These are phyloP conservation scores for Citrus medica DNA, from an alignment of 345 rosid species.

Conservation along the genomic window DNA sequence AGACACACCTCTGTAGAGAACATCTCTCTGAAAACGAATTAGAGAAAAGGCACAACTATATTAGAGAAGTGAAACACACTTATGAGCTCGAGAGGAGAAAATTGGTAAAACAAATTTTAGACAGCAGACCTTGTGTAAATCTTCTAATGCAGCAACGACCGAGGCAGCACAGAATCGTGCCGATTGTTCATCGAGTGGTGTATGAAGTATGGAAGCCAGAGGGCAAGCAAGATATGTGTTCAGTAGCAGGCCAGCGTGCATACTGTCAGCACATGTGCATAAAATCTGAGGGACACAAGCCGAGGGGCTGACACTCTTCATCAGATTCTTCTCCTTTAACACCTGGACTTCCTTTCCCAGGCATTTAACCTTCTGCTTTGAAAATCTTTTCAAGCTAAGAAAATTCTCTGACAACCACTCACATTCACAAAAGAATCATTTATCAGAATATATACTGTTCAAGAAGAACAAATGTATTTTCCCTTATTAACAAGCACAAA, in stretches of 20 bases:
- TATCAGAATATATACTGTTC: constrained; percentile 4
- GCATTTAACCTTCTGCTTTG: constrained; percentile 69
- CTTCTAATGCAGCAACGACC: constrained; percentile 66
- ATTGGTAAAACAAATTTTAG: constrained; percentile 9
- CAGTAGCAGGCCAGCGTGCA: constrained; percentile 65
- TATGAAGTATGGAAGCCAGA: constrained; percentile 69
- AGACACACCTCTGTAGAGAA: constrained; percentile 89
- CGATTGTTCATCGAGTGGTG: constrained; percentile 68
- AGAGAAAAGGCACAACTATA: background rate
- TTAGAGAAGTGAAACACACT: background rate
- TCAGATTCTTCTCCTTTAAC: constrained; percentile 71
- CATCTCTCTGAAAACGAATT: constrained; percentile 52
- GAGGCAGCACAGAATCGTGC: constrained; percentile 78
- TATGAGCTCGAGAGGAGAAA: background rate
- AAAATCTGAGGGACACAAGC: constrained; percentile 69
- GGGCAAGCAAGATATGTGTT: constrained; percentile 77
- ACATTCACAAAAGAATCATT: constrained; percentile 6
- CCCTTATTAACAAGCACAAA: background rate
- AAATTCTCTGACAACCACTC: constrained; percentile 42
- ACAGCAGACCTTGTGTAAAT: constrained; percentile 63
- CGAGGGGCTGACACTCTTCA: constrained; percentile 57
- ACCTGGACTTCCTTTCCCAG: constrained; percentile 89
- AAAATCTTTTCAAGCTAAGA: constrained; percentile 82
- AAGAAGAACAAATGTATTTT: background rate
- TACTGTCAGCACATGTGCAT: constrained; percentile 63